Percentiles rank a stretch among this genome's conserved stretches.
Conservation (phyloP, 2,329 filamentous ascomycete genomes). For the Neonectria faginata region DNA sequence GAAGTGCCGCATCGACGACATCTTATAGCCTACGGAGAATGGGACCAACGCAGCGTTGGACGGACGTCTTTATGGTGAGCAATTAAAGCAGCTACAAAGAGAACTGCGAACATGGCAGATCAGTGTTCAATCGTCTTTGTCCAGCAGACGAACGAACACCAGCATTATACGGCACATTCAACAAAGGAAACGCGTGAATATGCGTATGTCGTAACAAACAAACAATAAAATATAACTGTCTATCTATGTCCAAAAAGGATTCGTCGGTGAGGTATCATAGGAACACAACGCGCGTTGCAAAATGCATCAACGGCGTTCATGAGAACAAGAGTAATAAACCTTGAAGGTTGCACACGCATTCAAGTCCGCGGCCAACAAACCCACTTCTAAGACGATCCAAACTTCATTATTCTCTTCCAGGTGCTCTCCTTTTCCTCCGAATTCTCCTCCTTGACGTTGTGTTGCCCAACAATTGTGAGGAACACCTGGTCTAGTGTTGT, state of each 20-base stretch:
- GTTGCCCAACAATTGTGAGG: constrained; percentile 82
- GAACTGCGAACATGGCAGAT: neutral
- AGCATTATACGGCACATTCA: neutral
- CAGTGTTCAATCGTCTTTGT: neutral
- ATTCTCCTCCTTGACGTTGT: constrained; percentile 82
- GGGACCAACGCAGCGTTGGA: neutral
- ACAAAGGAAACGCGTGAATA: neutral
- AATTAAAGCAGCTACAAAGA: neutral
- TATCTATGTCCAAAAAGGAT: neutral
- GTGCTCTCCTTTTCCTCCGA: constrained; percentile 53
- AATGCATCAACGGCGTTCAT: neutral
- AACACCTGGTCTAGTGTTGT: constrained; percentile 94
- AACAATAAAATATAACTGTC: neutral
- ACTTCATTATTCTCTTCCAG: constrained; percentile 41
- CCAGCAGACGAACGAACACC: constrained; percentile 1
- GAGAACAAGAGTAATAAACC: neutral
- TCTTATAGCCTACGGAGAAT: neutral
- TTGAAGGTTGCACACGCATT: neutral
- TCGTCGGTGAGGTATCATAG: constrained; percentile 1
- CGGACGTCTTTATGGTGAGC: neutral
- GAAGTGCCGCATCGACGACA: neutral
- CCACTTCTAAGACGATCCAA: constrained; percentile 38
- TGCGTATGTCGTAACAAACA: neutral
- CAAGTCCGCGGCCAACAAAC: neutral
- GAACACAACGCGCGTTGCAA: neutral